A percentile compares a stretch with the other conserved stretches of the same genome.
Conservation (phyloP, 2,329 filamentous ascomycete species). For the Chaetomiaceae sp. region DNA sequence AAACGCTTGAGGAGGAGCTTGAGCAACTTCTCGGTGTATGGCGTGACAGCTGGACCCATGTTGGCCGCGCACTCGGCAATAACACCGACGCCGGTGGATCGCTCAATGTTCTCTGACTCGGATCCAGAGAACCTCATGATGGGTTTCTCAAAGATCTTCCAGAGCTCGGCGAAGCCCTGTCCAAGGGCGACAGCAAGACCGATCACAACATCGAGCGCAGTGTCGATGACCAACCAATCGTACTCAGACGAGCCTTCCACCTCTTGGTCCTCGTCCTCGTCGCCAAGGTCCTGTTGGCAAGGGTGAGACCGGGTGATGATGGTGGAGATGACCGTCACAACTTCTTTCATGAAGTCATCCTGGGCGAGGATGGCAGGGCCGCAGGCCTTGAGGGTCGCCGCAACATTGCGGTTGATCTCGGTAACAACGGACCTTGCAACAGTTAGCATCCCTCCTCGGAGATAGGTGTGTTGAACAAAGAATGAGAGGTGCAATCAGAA, state of each 20-base stretch:
- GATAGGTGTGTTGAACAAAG: slow-evolving; percentile 30
- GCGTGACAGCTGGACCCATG: slow-evolving; percentile 76
- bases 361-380: slow-evolving; percentile 80
- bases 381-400: slow-evolving; percentile 83
- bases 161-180: slow-evolving; percentile 74
- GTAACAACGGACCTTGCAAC: slow-evolving; percentile 70
- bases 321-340: slow-evolving; percentile 68
- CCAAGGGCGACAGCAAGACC: slow-evolving; percentile 81
- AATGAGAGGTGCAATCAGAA: slow-evolving; percentile 35
- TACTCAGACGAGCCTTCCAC: slow-evolving; percentile 85
- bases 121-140: slow-evolving; percentile 84
- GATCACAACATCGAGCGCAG: slow-evolving; percentile 83
- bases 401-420: slow-evolving; percentile 91
- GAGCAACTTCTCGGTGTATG: slow-evolving; percentile 71
- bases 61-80: slow-evolving; percentile 86
- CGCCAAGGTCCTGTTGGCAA: slow-evolving; percentile 85
- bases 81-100: slow-evolving; percentile 83
- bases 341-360: slow-evolving; percentile 67
- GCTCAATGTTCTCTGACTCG: slow-evolving; percentile 73
- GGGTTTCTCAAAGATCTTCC: slow-evolving; percentile 94
- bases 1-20: slow-evolving; percentile 82
- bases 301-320: slow-evolving; percentile 88
- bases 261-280: slow-evolving; percentile 72
- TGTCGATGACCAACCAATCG: slow-evolving; percentile 96
- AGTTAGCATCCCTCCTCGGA: slow-evolving; percentile 38